Base-by-base conservation (phyloP, 768 basidiomycete genomes). In the Tulasnella sp. region DNA sequence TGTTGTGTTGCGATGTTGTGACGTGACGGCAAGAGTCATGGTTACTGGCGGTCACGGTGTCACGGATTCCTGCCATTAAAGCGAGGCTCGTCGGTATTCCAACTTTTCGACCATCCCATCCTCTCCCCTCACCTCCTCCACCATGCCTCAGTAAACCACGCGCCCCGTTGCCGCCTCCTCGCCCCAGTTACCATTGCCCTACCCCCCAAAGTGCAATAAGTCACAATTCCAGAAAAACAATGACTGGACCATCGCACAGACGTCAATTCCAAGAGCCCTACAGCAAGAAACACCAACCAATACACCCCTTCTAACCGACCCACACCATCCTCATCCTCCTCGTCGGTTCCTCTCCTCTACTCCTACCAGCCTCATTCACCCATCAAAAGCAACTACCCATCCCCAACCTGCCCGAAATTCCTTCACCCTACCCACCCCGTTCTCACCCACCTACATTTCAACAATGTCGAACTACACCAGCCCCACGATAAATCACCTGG, bases 221-320 rank as follows among this genome's bases (percentile, higher is more conserved):
- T 68, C 62, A 68, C 62, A 68, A 36, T 36, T 34, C 62, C 62
- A 68, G 62, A 27, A 68, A 58, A 56, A 42, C 62, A 48, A 77
- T 77, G 76, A 48, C 76, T 62, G 52, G 19, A 8, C n/a, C 31
- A 77, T 40, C 76, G 44, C 18, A 74, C 73, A 6, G 73, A 74
- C 46, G 31, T 42, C 76, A 46, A 56, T 58, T 74, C 38, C 76
- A 56, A 77, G 76, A 77, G 76, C 76, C 76, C 18, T 77, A 77
- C 76, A 77, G 76, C 76, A 77, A 77, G 76, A 77, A 77, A 39
- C 58, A 77, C 58, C 76, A 77, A 77, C 76, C 76, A 58, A 77
- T 77, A 77, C 56, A 71, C 34, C 48, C 40, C 76, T 77, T 56
- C 36, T 56, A 62, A 36, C 76, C 76, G 36, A 40, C 44, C 75